Percentiles rank a stretch among this genome's conserved stretches.
phyloP scores from a whole-genome alignment of 1,284 basidiomycete genomes.

The Spongispora temasekensis region DNA sequence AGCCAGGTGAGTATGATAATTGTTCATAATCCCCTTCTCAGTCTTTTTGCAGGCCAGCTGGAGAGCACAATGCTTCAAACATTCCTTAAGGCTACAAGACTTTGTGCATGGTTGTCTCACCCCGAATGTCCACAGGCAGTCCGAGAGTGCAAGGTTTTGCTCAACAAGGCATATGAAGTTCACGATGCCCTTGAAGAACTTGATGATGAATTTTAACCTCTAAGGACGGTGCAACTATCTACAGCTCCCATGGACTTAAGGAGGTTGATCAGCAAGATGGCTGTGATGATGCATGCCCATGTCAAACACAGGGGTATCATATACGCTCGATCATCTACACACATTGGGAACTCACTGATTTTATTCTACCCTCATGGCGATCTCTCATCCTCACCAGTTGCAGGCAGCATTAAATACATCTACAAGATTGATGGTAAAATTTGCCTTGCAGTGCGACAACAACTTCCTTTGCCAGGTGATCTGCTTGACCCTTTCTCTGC shows the following conservation, averaged over 20 bases:
- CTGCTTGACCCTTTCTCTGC: neutral
- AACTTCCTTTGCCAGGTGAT: neutral
- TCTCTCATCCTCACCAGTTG: neutral
- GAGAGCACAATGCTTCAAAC: conserved; percentile 1
- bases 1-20: conserved; percentile 7
- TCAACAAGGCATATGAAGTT: neutral
- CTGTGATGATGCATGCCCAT: neutral
- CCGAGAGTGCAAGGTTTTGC: conserved; percentile 6
- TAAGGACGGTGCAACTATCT: neutral
- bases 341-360: conserved; percentile 8
- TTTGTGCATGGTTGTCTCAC: conserved; percentile 3
- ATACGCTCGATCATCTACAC: conserved; percentile 1
- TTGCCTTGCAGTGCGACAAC: neutral
- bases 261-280: neutral
- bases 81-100: conserved; percentile 2
- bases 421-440: neutral
- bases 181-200: neutral
- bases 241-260: neutral
- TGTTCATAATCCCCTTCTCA: neutral
- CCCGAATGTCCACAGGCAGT: conserved; percentile 3
- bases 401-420: conserved; percentile 11
- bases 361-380: neutral
- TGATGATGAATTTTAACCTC: neutral
- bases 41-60: conserved; percentile 8
- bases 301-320: neutral